These are phyloP conservation scores for Ceratocystis diversiconidia DNA, from an alignment of 2,329 filamentous ascomycete genomes.

Conservation along the genomic window DNA sequence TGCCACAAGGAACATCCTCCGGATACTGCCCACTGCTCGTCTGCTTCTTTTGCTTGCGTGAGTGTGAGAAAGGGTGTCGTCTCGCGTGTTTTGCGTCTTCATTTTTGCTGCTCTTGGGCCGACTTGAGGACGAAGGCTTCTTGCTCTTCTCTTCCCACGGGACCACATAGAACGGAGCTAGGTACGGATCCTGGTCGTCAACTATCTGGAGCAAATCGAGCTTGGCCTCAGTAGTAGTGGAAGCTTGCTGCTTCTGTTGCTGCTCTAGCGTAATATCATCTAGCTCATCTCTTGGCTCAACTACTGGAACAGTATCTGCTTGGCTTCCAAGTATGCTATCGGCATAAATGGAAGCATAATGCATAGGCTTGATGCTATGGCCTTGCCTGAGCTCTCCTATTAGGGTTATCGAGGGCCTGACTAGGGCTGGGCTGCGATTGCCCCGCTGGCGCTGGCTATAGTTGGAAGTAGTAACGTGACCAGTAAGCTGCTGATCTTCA, in stretches of 20 bases:
- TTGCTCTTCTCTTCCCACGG: neutral
- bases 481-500: neutral
- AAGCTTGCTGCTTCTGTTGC: neutral
- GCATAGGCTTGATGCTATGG: neutral
- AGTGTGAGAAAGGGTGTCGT: neutral
- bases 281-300: neutral
- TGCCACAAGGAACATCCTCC: neutral
- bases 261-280: neutral
- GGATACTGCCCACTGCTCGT: neutral
- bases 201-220: neutral
- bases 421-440: neutral
- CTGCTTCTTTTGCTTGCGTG: neutral
- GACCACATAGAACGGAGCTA: neutral
- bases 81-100: neutral
- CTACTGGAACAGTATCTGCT: neutral
- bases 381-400: neutral
- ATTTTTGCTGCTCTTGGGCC: neutral
- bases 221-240: neutral
- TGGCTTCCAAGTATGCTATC: neutral
- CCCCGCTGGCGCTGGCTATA: neutral
- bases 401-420: neutral
- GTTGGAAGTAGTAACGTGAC: neutral
- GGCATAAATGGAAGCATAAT: neutral
- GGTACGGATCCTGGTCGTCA: neutral
- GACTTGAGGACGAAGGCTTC: neutral